Conservation (phyloP, 352 stramenopile species). For the Phytophthora sansomeana region DNA sequence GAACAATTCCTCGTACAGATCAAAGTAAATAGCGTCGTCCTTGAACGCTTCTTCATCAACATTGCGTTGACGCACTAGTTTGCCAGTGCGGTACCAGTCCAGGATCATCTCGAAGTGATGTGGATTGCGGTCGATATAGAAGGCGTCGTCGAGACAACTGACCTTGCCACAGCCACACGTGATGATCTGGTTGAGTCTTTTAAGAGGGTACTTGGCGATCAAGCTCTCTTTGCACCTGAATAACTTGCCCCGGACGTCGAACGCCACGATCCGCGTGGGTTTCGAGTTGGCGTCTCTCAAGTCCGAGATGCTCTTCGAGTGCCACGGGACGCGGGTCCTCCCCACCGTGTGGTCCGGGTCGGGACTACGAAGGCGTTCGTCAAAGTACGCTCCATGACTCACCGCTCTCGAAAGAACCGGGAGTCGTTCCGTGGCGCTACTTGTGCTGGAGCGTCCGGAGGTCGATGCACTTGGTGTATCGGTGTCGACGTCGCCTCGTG, state of each 20-base stretch:
- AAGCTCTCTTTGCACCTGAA: constrained; percentile 77
- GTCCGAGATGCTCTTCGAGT: constrained; percentile 39
- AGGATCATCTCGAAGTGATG: constrained; percentile 76
- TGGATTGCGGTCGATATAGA: constrained; percentile 81
- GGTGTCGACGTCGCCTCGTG: neutral
- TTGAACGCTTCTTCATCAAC: constrained; percentile 58
- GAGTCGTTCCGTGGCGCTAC: neutral
- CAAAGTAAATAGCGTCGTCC: constrained; percentile 74
- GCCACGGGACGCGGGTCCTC: constrained; percentile 37
- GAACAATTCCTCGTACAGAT: constrained; percentile 72
- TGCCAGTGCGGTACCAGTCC: constrained; percentile 78
- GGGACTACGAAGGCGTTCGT: constrained; percentile 21
- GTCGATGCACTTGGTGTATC: neutral
- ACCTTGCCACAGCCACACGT: constrained; percentile 60
- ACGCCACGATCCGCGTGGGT: constrained; percentile 38
- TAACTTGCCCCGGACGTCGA: constrained; percentile 74
- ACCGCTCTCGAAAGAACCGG: constrained; percentile 18
- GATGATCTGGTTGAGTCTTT: constrained; percentile 69
- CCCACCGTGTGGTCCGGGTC: constrained; percentile 34
- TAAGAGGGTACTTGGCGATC: constrained; percentile 65
- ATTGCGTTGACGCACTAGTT: constrained; percentile 47
- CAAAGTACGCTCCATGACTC: constrained; percentile 29
- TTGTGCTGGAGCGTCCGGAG: constrained; percentile 7
- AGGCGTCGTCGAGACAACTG: constrained; percentile 50
- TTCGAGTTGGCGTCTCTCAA: constrained; percentile 13